Evolutionary conservation across 2,329 filamentous ascomycete genomes (phyloP), one percentile per base, ranked within the genome.

Genomic region (Coniochaeta sp.): DNA sequence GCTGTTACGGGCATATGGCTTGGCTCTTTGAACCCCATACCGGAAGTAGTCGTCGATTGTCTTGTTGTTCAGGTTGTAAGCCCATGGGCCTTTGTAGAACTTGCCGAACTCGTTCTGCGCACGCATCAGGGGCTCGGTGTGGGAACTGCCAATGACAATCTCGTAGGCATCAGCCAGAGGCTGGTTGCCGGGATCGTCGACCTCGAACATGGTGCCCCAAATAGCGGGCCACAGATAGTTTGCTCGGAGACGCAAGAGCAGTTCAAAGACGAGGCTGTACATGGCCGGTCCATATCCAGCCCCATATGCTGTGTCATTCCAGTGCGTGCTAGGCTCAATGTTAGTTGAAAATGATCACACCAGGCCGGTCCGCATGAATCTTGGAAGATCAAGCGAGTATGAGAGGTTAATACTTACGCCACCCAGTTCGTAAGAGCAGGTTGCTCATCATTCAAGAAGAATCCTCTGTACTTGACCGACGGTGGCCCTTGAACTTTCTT

Each of bases 371-470:
- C 6, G 34, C 34, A 3, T 12, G 4, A 9, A 16, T n/a, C 19
- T n/a, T 7, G 26, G 26, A 14, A 24, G n/a, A 11, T 9, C 47
- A 17, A 31, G 22, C 3, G 12, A 17, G 47, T 47, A 11, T 47
- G 6, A 7, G 43, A 47, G 43, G 16, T 22, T 47, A 33, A 1
- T 9, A 65, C 69, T 63, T 65, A 69, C 60, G 73, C 72, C 7
- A 89, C 79, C 85, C 87, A 90, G 63, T 84, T 85, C 0, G 87
- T 89, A 54, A 89, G 71, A 1, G 82, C 84, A 0, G 87, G 87
- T 58, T 85, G 84, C 68, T 90, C 87, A 61, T 90, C 87, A 67
- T 89, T 89, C 69, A 90, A 75, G 74, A 89, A 90, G 68, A 89
- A 79, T 2, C 87, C 87, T 17, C 87, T 81, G 69, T 89, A 89